Base-by-base conservation (phyloP, 2,329 filamentous ascomycete genomes). In the Samsoniella hepiali region DNA sequence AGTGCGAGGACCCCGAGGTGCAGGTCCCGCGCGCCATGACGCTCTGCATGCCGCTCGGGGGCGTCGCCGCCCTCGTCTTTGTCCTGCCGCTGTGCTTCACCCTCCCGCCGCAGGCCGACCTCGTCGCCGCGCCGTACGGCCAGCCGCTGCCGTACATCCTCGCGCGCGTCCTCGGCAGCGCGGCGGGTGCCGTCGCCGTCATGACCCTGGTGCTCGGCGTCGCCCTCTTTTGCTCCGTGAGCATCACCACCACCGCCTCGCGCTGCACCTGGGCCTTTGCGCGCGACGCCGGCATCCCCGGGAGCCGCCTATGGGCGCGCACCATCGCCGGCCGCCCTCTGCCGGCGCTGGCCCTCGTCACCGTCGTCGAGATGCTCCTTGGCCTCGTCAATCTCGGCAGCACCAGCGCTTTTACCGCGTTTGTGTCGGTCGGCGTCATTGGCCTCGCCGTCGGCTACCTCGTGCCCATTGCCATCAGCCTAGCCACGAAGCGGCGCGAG, bases 181-280 rank as follows among this genome's bases (percentile, higher is more conserved):
- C 79, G 1, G 81, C 76, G 10, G 82, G 80, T 31, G 80, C 82
- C 8, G 78, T 86, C 17, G 81, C 73, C 11, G 74, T 86, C 6
- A 79, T 80, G 22, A 69, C 84, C 2, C 81, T 84, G 1, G 76
- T 87, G 38, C 77, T 86, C 54, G 76, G 86, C 42, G 80, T 87
- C 62, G 84, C 81, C 22, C 71, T 87, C 51, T 80, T 86, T 70
- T 86, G 84, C 70, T 84, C 83, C 58, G 81, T 85, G 27, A 82
- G 82, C 22, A 86, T 85, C 74, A 86, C 84, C 0, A 84, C 84
- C 6, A 84, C 84, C 10, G 79, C 84, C 0, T 86, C 84, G 8
- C 79, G 85, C 17, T 84, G 81, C 67, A 84, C 81, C 8, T 88
- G 83, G 82, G 84, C 84, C 0, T 86, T 87, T 67, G 81, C 84